Percentiles rank a stretch among this genome's conserved stretches.
phyloP scores from a whole-genome alignment of 192 early-diverging fungal species.

The Anaeromyces robustus region DNA sequence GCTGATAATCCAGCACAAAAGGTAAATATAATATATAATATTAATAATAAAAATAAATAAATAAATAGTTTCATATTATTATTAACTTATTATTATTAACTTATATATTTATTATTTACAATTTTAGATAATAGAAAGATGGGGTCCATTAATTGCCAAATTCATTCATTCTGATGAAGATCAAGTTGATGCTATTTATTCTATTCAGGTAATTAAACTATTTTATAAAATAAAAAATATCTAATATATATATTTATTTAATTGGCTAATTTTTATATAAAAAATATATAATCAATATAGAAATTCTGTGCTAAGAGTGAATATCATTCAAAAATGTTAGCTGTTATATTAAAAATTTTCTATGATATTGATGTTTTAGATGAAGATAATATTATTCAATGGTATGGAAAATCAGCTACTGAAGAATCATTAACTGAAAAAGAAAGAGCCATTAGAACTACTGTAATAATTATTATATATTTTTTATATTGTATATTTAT shows the following conservation, averaged over 20 bases:
- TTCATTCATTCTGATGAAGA: slow-evolving; percentile 51
- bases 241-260: not conserved
- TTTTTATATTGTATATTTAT: not conserved
- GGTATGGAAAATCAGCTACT: slow-evolving; percentile 38
- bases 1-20: slow-evolving; percentile 13
- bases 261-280: not conserved
- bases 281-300: slow-evolving; percentile 10
- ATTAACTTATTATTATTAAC: slow-evolving; percentile 13
- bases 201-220: slow-evolving; percentile 14
- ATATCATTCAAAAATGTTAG: slow-evolving; percentile 32
- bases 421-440: slow-evolving; percentile 8
- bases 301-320: slow-evolving; percentile 30
- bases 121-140: slow-evolving; percentile 29
- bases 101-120: slow-evolving; percentile 8
- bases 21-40: no score
- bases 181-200: slow-evolving; percentile 48
- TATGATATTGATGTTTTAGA: slow-evolving; percentile 72
- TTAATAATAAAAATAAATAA: no score
- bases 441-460: slow-evolving; percentile 15
- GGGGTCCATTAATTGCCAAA: slow-evolving; percentile 52
- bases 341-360: slow-evolving; percentile 35
- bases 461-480: slow-evolving; percentile 37
- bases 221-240: slow-evolving; percentile 19
- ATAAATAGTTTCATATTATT: no score
- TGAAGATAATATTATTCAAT: slow-evolving; percentile 61